Percentiles rank a stretch among this genome's conserved stretches.
Evolutionary conservation across 352 stramenopile species (phyloP).

Genomic region (Halophytophthora batemanensis): DNA sequence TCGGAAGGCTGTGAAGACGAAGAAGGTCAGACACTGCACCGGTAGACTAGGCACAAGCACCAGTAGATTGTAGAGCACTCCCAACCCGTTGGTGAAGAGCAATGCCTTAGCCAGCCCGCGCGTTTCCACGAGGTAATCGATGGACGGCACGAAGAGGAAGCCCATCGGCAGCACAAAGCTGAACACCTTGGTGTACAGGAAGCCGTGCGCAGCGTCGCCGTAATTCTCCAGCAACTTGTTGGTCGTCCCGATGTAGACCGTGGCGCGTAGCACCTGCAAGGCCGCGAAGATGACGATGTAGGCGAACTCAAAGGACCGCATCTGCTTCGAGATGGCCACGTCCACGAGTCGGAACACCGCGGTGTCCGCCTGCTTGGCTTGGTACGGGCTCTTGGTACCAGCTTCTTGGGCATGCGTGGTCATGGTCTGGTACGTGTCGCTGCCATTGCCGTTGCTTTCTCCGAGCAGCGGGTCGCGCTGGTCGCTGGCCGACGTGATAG

Average conservation of each 20-base stretch:
- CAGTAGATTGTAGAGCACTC: slow-evolving; percentile 71
- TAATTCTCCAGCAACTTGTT: slow-evolving; percentile 87
- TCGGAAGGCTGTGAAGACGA: slow-evolving; percentile 80
- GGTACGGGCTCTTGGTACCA: slow-evolving; percentile 6
- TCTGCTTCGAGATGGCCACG: slow-evolving; percentile 52
- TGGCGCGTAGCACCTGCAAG: slow-evolving; percentile 75
- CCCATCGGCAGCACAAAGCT: slow-evolving; percentile 80
- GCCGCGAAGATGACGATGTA: slow-evolving; percentile 72
- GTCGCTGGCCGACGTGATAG: slow-evolving; percentile 3
- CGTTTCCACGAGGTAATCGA: slow-evolving; percentile 80
- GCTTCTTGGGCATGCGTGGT: slow-evolving; percentile 15
- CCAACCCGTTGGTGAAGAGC: slow-evolving; percentile 68
- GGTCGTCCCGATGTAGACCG: slow-evolving; percentile 81
- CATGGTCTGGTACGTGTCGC: slow-evolving; percentile 22
- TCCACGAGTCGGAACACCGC: slow-evolving; percentile 47
- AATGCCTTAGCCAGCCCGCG: slow-evolving; percentile 65
- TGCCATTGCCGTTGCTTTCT: slow-evolving; percentile 10
- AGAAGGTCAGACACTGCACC: slow-evolving; percentile 69
- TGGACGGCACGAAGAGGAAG: slow-evolving; percentile 82
- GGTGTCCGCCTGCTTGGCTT: slow-evolving; percentile 14
- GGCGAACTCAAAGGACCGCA: slow-evolving; percentile 76
- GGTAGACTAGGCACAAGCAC: slow-evolving; percentile 60
- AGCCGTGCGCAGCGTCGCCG: slow-evolving; percentile 55
- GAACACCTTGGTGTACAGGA: slow-evolving; percentile 85
- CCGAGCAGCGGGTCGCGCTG: slow-evolving; percentile 33